Base-by-base conservation (phyloP, 2,329 filamentous ascomycete species). In the Myriangium duriaei region DNA sequence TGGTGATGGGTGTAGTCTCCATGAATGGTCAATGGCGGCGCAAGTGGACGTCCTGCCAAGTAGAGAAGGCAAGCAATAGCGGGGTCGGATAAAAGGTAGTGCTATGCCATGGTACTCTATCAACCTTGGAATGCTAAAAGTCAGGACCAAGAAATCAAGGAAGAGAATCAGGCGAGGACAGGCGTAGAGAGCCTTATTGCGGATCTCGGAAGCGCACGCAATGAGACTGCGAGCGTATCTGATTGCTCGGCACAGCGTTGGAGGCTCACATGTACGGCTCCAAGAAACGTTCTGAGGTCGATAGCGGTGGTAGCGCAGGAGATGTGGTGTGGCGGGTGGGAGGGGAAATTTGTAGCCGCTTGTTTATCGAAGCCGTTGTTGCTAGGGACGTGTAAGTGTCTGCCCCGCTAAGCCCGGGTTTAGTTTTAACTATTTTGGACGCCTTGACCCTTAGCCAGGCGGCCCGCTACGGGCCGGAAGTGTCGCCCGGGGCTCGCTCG, bases 1-100 rank as follows among this genome's bases (percentile, higher is more conserved):
- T 14, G 11, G 15, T 7, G 30, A 26, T 32, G 16, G 36, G 36
- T 14, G 36, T 39, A 15, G 36, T 26, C 5, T 32, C 36, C 36
- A 39, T 39, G n/a, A 13, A n/a, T n/a, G n/a, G n/a, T n/a, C n/a
- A n/a, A n/a, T n/a, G n/a, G n/a, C n/a, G n/a, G n/a, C n/a, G n/a
- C n/a, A n/a, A n/a, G n/a, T n/a, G n/a, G n/a, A n/a, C n/a, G n/a
- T n/a, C n/a, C n/a, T n/a, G n/a, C n/a, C n/a, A n/a, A n/a, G n/a
- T n/a, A n/a, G n/a, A n/a, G n/a, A n/a, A n/a, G n/a, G n/a, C n/a
- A n/a, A n/a, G n/a, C n/a, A n/a, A n/a, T n/a, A n/a, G n/a, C n/a
- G n/a, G n/a, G n/a, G n/a, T n/a, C n/a, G n/a, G n/a, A n/a, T n/a
- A n/a, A n/a, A n/a, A n/a, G n/a, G n/a, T n/a, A n/a, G n/a, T n/a